These are phyloP conservation scores for Candida taoyuanica DNA, from an alignment of 805 yeast species.

Conservation along the genomic window DNA sequence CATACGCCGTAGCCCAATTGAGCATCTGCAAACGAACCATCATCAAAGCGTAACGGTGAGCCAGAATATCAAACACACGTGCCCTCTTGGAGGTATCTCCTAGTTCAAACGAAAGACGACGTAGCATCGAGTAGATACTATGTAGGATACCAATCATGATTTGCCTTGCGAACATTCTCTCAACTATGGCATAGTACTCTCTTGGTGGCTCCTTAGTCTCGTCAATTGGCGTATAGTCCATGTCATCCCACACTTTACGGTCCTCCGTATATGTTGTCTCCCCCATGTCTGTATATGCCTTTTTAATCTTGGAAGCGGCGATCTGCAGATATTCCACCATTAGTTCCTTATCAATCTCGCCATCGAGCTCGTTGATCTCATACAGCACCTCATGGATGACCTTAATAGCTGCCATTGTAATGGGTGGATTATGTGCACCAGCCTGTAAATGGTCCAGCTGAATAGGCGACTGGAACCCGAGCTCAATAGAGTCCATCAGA, in stretches of 20 bases:
- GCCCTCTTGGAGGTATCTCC: constrained; percentile 7
- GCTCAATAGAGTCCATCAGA: neutral
- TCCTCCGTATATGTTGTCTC: neutral
- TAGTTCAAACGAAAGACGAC: neutral
- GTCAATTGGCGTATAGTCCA: neutral
- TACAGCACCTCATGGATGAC: constrained; percentile 2
- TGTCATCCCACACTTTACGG: too few species aligned
- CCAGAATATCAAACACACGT: neutral
- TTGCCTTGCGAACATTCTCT: neutral
- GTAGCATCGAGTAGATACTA: constrained; percentile 2
- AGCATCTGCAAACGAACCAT: neutral
- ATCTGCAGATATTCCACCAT: neutral
- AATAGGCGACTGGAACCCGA: neutral
- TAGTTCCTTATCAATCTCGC: constrained; percentile 1
- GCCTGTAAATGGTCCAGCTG: neutral
- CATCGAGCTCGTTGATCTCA: constrained; percentile 3
- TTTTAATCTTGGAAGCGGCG: neutral
- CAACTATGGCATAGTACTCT: neutral
- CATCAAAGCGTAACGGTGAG: constrained; percentile 2
- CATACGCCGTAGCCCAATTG: neutral
- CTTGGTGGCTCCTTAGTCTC: constrained; percentile 1
- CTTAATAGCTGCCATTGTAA: neutral
- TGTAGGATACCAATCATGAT: constrained; percentile 3
- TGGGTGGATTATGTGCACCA: neutral
- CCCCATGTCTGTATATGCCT: neutral